Conservation (phyloP, 176 grass and related monocot genomes). For the Echinochloa phyllopogon region DNA sequence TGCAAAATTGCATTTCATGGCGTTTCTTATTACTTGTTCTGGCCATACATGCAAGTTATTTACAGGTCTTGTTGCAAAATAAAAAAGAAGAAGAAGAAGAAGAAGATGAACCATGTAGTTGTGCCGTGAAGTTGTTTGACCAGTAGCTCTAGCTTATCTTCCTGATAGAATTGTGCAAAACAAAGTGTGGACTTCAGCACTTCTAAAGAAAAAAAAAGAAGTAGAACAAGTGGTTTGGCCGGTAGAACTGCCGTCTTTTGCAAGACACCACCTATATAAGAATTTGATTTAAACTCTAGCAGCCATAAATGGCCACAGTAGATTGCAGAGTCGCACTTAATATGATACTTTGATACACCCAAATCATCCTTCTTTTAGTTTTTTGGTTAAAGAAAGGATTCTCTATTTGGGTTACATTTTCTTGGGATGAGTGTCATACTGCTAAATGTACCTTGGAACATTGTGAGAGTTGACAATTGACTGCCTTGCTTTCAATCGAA, state of each 20-base stretch:
- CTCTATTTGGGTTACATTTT: neutral
- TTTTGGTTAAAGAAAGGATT: neutral
- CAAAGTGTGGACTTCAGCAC: neutral
- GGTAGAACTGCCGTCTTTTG: neutral
- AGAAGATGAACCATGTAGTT: neutral
- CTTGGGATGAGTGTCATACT: neutral
- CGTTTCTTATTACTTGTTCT: constrained; percentile 14
- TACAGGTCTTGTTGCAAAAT: neutral
- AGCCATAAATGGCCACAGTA: neutral
- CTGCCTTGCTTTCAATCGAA: constrained; percentile 1
- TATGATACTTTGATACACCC: neutral
- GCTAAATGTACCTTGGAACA: neutral
- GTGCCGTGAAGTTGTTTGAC: neutral
- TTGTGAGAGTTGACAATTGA: neutral
- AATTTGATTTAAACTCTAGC: neutral
- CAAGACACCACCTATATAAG: neutral
- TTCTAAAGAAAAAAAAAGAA: neutral
- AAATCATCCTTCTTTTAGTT: constrained; percentile 15
- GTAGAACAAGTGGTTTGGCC: neutral
- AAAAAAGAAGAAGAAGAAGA: neutral
- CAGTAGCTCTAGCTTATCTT: neutral
- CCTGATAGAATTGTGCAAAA: neutral
- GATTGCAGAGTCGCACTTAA: neutral
- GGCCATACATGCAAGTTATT: neutral
- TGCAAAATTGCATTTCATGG: constrained; percentile 12